Evolutionary conservation across 2,329 filamentous ascomycete genomes (phyloP).

Genomic region (Penicillium sp.): DNA sequence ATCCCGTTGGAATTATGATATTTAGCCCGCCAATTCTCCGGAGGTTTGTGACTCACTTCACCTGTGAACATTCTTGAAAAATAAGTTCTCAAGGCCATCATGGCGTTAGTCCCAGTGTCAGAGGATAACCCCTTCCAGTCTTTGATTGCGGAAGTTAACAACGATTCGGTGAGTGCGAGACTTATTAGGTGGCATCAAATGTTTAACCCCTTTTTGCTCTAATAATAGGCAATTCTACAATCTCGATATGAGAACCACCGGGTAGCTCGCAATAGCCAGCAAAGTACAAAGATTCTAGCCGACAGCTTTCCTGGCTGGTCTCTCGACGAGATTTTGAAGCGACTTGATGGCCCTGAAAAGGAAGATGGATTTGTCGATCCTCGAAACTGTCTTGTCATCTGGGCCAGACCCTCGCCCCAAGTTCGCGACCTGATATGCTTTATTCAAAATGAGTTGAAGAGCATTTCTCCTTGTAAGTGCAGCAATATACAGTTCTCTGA

Average conservation of each 20-base stretch:
- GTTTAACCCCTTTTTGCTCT: not conserved
- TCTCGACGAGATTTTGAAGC: slow-evolving; percentile 70
- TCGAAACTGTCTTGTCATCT: slow-evolving; percentile 78
- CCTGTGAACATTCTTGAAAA: not conserved
- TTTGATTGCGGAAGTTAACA: slow-evolving; percentile 14
- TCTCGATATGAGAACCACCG: slow-evolving; percentile 69
- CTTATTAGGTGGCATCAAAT: not conserved
- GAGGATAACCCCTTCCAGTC: slow-evolving; percentile 20
- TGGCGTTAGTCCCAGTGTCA: slow-evolving; percentile 6
- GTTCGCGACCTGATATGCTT: slow-evolving; percentile 63
- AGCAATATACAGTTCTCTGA: not conserved
- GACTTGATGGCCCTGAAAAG: slow-evolving; percentile 61
- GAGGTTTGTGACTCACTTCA: not conserved
- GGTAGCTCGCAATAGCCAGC: slow-evolving; percentile 69
- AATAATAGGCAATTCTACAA: slow-evolving; percentile 56
- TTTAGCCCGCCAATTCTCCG: not conserved
- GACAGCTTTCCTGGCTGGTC: slow-evolving; percentile 64
- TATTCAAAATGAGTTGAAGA: slow-evolving; percentile 64
- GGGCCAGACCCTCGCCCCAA: slow-evolving; percentile 73
- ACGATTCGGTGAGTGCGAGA: slow-evolving; percentile 11
- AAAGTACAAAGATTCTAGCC: slow-evolving; percentile 67
- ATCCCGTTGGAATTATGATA: not conserved
- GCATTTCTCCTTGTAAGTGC: slow-evolving; percentile 66
- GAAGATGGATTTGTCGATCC: slow-evolving; percentile 71
- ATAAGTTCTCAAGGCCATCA: not conserved